phyloP scores from a whole-genome alignment of 2,329 filamentous ascomycete species.

The Grosmannia serpens region DNA sequence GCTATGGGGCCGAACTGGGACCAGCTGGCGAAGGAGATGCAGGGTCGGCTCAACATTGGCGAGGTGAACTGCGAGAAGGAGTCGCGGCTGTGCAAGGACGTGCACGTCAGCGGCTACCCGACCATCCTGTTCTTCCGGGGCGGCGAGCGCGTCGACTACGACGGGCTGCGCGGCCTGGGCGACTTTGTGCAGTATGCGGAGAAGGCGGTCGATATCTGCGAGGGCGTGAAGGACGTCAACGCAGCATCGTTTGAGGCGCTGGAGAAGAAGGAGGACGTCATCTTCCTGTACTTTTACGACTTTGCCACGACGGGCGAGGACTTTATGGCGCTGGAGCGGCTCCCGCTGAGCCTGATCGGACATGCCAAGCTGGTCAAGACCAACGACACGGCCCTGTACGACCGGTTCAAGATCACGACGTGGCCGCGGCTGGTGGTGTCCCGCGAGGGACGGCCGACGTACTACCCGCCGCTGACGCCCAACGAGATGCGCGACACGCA shows the following conservation, averaged over 20 bases:
- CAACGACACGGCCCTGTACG: constrained; percentile 59
- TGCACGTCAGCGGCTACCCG: constrained; percentile 66
- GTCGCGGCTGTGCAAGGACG: constrained; percentile 83
- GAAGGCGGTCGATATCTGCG: constrained; percentile 67
- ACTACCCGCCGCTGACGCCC: constrained; percentile 79
- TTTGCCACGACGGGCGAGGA: constrained; percentile 89
- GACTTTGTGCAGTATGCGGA: constrained; percentile 82
- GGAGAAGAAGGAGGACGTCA: constrained; percentile 87
- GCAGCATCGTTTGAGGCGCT: constrained; percentile 64
- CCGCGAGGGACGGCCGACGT: constrained; percentile 77
- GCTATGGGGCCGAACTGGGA: constrained; percentile 84
- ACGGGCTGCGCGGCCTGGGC: constrained; percentile 80
- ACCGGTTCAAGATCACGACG: constrained; percentile 88
- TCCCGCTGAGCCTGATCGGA: constrained; percentile 80
- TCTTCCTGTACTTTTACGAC: constrained; percentile 97
- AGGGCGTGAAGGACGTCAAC: constrained; percentile 72
- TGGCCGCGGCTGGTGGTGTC: constrained; percentile 91
- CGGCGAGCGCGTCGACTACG: constrained; percentile 84
- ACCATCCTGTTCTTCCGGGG: constrained; percentile 90
- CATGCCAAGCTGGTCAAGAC: constrained; percentile 91
- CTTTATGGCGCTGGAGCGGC: constrained; percentile 73
- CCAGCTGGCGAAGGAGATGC: constrained; percentile 83
- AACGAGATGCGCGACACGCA: constrained; percentile 84
- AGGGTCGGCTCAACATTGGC: constrained; percentile 78
- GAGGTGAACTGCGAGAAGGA: constrained; percentile 93